Evolutionary conservation across 352 stramenopile species (phyloP).

Genomic region (Aphanomyces invadans): DNA sequence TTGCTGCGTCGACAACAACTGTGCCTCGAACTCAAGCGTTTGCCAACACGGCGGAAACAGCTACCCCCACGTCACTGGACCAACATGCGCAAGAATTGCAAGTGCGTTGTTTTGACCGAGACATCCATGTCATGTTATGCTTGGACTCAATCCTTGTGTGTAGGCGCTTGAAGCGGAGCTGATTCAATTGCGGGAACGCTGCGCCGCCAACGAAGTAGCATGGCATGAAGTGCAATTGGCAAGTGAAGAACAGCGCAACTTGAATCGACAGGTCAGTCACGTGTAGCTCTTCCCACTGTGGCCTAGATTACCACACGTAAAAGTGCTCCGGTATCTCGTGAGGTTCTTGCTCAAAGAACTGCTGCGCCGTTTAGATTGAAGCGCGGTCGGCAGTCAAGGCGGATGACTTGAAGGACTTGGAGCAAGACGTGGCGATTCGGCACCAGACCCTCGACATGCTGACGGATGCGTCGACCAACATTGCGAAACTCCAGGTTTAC

Average conservation of each 20-base stretch:
- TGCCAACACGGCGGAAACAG: too few species aligned
- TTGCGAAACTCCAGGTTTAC: constrained; percentile 61
- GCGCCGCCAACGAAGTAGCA: background rate
- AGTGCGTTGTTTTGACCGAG: too few species aligned
- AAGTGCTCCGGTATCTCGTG: too few species aligned
- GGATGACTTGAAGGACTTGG: constrained; percentile 27
- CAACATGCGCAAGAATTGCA: background rate
- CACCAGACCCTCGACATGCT: constrained; percentile 57
- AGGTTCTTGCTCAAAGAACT: too few species aligned
- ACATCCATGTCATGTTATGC: too few species aligned
- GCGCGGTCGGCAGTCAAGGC: background rate
- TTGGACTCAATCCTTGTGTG: background rate
- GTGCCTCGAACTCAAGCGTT: too few species aligned
- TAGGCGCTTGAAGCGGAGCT: constrained; percentile 1
- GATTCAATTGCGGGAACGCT: background rate
- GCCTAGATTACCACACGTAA: too few species aligned
- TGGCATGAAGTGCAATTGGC: background rate
- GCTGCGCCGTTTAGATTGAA: too few species aligned
- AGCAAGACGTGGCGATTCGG: constrained; percentile 41
- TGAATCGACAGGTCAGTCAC: background rate
- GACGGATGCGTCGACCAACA: constrained; percentile 53
- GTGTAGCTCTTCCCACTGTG: too few species aligned
- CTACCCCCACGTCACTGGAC: too few species aligned
- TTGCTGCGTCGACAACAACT: background rate
- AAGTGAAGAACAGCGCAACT: background rate